phyloP scores from a whole-genome alignment of 2,329 filamentous ascomycete species.

The Alternaria conjuncta region DNA sequence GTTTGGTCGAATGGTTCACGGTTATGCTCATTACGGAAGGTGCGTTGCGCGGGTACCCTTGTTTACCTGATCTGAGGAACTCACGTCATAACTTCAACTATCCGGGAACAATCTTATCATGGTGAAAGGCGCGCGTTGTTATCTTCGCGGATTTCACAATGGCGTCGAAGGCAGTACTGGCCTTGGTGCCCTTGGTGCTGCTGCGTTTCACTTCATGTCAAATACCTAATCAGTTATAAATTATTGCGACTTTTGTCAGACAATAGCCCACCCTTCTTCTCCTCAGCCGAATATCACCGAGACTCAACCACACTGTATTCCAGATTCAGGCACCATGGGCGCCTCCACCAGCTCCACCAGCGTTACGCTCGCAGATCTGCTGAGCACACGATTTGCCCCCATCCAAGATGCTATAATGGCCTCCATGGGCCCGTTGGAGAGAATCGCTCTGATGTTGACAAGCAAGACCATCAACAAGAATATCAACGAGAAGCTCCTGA shows the following conservation, averaged over 20 bases:
- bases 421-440: neutral
- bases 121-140: neutral
- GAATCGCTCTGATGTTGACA: neutral
- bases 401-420: neutral
- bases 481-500: neutral
- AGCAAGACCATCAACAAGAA: neutral
- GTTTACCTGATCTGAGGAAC: too few species aligned
- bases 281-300: neutral
- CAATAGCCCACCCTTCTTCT: neutral
- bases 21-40: too few species aligned
- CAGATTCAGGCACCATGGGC: neutral
- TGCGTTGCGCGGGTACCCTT: too few species aligned
- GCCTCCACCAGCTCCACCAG: neutral
- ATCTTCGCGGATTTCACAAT: neutral
- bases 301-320: neutral
- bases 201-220: neutral
- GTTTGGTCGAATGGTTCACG: too few species aligned
- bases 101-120: too few species aligned
- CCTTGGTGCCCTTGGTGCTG: neutral
- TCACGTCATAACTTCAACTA: too few species aligned
- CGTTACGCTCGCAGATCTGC: neutral
- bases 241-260: neutral
- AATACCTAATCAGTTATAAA: neutral
- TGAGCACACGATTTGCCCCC: neutral
- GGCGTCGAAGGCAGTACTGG: neutral